Evolutionary conservation across 805 yeast species (phyloP).

Genomic region (Ogataea allantospora): DNA sequence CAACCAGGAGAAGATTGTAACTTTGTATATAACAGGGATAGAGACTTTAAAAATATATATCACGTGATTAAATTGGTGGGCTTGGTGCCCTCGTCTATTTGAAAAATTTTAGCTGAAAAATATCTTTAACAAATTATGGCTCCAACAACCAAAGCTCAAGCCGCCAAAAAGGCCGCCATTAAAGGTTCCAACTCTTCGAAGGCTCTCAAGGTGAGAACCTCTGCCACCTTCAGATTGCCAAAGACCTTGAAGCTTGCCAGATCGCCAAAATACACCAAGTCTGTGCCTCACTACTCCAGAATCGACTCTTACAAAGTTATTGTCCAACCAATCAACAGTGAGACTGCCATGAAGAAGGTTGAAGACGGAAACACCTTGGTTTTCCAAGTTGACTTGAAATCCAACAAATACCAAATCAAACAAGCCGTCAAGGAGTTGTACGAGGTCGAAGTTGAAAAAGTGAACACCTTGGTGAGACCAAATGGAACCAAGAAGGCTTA

Average conservation of each 20-base stretch:
- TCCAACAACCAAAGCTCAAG: slow-evolving; percentile 74
- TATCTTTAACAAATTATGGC: slow-evolving; percentile 25
- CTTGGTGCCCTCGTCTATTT: slow-evolving; percentile 8
- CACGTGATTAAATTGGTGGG: slow-evolving; percentile 10
- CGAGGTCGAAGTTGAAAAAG: slow-evolving; percentile 90
- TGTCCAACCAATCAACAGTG: slow-evolving; percentile 93
- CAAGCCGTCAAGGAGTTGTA: slow-evolving; percentile 97
- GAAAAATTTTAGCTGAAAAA: slow-evolving; percentile 15
- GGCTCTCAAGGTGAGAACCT: slow-evolving; percentile 90
- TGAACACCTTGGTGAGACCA: slow-evolving; percentile 97
- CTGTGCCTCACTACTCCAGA: slow-evolving; percentile 97
- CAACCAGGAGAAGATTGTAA: slow-evolving; percentile 68
- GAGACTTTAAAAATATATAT: neutral
- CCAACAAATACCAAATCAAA: slow-evolving; percentile 99
- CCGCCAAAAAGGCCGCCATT: slow-evolving; percentile 98
- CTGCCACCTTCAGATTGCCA: slow-evolving; percentile 95
- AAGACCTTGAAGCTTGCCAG: slow-evolving; percentile 93
- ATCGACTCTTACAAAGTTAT: slow-evolving; percentile 93
- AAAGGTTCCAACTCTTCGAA: slow-evolving; percentile 94
- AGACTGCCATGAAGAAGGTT: slow-evolving; percentile 98
- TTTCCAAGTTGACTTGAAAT: slow-evolving; percentile 94
- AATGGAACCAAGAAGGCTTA: slow-evolving; percentile 99
- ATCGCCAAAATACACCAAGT: slow-evolving; percentile 92
- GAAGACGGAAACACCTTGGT: slow-evolving; percentile 99
- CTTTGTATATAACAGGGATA: slow-evolving; percentile 4